A percentile compares a stretch with the other conserved stretches of the same genome.
Evolutionary conservation across 495 filamentous ascomycete genomes (phyloP).

Genomic region (Trichoderma erinaceum): DNA sequence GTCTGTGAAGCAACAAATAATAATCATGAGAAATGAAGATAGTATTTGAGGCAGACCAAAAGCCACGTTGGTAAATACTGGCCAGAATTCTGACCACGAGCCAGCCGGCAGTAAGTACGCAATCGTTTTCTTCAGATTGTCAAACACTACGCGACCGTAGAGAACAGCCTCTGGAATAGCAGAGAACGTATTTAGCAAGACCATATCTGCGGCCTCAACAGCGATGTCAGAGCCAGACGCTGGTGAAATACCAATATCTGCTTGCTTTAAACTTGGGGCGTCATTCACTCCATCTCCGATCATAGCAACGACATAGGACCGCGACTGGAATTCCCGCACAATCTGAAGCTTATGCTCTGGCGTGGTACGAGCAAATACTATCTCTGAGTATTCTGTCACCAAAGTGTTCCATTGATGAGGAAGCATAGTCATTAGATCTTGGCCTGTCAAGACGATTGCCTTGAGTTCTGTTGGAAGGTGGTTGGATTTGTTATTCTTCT

Average conservation of each 20-base stretch:
- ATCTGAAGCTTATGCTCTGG: conserved; percentile 73
- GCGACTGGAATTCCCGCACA: conserved; percentile 57
- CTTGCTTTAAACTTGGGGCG: conserved; percentile 63
- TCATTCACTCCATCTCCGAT: conserved; percentile 76
- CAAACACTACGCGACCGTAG: conserved; percentile 62
- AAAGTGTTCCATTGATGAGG: conserved; percentile 26
- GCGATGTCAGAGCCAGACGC: conserved; percentile 73
- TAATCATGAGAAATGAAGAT: conserved; percentile 64
- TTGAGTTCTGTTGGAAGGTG: not conserved
- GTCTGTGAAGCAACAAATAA: conserved; percentile 57
- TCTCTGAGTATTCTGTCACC: conserved; percentile 39
- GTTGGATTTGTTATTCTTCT: not conserved
- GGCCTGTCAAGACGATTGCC: not conserved
- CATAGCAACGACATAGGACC: conserved; percentile 52
- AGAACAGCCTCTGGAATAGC: conserved; percentile 61
- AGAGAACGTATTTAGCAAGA: conserved; percentile 59
- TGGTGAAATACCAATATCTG: conserved; percentile 76
- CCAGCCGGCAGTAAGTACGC: conserved; percentile 64
- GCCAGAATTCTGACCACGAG: conserved; percentile 65
- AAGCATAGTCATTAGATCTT: not conserved
- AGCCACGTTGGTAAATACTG: conserved; percentile 59
- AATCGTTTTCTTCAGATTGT: conserved; percentile 67
- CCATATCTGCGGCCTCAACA: conserved; percentile 66
- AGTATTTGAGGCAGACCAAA: conserved; percentile 65
- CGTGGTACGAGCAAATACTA: conserved; percentile 62